These are phyloP conservation scores for Maudiozyma saulgeensis DNA, from an alignment of 805 yeast genomes.

Conservation along the genomic window DNA sequence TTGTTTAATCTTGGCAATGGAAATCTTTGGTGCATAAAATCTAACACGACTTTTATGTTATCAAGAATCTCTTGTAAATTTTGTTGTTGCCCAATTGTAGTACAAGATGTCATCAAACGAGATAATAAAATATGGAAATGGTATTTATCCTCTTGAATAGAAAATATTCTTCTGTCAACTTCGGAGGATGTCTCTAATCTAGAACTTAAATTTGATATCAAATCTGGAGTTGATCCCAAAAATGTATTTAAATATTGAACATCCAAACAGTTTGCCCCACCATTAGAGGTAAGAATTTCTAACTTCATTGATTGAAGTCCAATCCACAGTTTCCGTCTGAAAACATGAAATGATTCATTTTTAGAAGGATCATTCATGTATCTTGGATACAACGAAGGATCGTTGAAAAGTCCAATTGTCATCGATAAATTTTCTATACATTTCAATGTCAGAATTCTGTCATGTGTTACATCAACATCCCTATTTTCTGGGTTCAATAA, in stretches of 20 bases:
- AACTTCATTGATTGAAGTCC: conserved; percentile 13
- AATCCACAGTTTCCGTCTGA: conserved; percentile 13
- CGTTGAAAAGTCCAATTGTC: conserved; percentile 10
- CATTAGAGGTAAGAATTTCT: conserved; percentile 6
- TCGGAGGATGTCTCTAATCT: background rate
- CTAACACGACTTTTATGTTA: conserved; percentile 5
- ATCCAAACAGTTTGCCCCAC: conserved; percentile 2
- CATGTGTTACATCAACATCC: conserved; percentile 4
- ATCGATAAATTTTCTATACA: conserved; percentile 5
- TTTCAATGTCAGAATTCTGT: conserved; percentile 6
- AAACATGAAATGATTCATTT: background rate
- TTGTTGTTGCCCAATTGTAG: conserved; percentile 2
- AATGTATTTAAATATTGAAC: conserved; percentile 6
- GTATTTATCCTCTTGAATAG: conserved; percentile 10
- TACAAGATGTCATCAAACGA: conserved; percentile 5
- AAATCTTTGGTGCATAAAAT: conserved; percentile 8
- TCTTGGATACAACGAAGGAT: conserved; percentile 7
- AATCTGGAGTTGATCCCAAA: background rate
- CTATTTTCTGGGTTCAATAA: conserved; percentile 9
- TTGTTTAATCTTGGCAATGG: conserved; percentile 5
- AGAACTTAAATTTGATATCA: background rate
- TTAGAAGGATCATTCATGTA: conserved; percentile 1
- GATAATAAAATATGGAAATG: conserved; percentile 8
- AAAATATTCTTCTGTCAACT: conserved; percentile 6
- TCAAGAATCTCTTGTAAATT: conserved; percentile 6